Evolutionary conservation across 2,329 filamentous ascomycete genomes (phyloP), one percentile per base, ranked within the genome.

Genomic region (Colletotrichum lini): DNA sequence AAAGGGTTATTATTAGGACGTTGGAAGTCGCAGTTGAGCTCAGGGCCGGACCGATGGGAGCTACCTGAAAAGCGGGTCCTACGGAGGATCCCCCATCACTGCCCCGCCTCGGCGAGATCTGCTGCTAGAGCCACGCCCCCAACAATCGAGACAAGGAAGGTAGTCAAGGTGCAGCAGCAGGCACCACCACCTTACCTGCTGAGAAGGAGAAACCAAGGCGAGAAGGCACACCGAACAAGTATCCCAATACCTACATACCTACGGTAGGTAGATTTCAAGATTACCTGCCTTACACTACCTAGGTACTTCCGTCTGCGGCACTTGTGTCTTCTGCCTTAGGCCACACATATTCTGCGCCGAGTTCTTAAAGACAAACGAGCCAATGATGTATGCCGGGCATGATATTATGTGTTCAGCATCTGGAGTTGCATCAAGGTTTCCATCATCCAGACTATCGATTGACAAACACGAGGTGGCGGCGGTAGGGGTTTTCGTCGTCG

Each of bases 361-460:
- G 30, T 23, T 38, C n/a, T 6, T 18, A 45, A 26, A 18, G 10
- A 45, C 13, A 66, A 4, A 21, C 45, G 63, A 45, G 1, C 54
- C 54, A 66, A 61, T 61, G 53, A n/a, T 35, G 56, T 15, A 23
- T 30, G n/a, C 35, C 35, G 35, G 9, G 35, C 9, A 38, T 38
- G 35, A 38, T 38, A 38, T 35, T 38, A 16, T 50, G 47, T 50
- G 21, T 63, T 16, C 35, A 53, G 23, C 52, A 35, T 63, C 38
- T 1, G 26, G 42, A 47, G 62, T 65, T 21, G 52, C 54, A 30
- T 58, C 26, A 50, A 47, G 13, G 54, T 65, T 50, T 44, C 44
- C 42, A 42, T 57, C 53, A 38, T 58, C 62, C 53, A 58, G 35
- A 52, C 63, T 65, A 50, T 66, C 45, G 54, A 66, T 52, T 23